phyloP scores from a whole-genome alignment of 1,284 basidiomycete species.

The Cryptococcus depauperatus region DNA sequence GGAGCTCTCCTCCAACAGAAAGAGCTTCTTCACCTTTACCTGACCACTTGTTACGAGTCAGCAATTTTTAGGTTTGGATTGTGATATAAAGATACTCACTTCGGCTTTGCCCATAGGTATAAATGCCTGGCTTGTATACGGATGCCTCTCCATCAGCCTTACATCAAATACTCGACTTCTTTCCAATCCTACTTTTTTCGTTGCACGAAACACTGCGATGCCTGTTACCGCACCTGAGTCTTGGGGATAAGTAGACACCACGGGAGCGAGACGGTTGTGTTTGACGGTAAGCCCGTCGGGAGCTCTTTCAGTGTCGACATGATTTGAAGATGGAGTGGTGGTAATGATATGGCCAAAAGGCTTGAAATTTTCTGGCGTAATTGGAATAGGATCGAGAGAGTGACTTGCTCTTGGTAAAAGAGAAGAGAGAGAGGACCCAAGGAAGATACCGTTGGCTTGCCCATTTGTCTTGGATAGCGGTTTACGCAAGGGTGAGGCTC shows the following conservation, averaged over 20 bases:
- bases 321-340: slow-evolving; percentile 46
- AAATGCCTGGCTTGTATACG: slow-evolving; percentile 63
- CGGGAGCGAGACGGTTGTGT: slow-evolving; percentile 69
- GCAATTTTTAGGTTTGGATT: neutral
- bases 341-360: slow-evolving; percentile 78
- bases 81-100: no score
- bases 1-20: slow-evolving; percentile 30
- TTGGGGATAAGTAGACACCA: slow-evolving; percentile 58
- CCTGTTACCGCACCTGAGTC: slow-evolving; percentile 49
- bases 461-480: no score
- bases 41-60: slow-evolving; percentile 25
- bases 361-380: slow-evolving; percentile 60
- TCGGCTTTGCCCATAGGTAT: slow-evolving; percentile 68
- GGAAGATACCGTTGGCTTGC: neutral
- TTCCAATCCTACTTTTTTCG: slow-evolving; percentile 49
- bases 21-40: slow-evolving; percentile 39
- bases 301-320: slow-evolving; percentile 57
- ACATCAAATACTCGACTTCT: slow-evolving; percentile 51
- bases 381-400: slow-evolving; percentile 19
- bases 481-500: slow-evolving; percentile 3
- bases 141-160: slow-evolving; percentile 44
- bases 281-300: slow-evolving; percentile 54
- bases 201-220: slow-evolving; percentile 65
- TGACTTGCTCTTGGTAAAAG: neutral
- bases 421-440: slow-evolving; percentile 5